Base-by-base conservation (phyloP, 2,329 filamentous ascomycete genomes). In the Penicillium psychrosexuale region DNA sequence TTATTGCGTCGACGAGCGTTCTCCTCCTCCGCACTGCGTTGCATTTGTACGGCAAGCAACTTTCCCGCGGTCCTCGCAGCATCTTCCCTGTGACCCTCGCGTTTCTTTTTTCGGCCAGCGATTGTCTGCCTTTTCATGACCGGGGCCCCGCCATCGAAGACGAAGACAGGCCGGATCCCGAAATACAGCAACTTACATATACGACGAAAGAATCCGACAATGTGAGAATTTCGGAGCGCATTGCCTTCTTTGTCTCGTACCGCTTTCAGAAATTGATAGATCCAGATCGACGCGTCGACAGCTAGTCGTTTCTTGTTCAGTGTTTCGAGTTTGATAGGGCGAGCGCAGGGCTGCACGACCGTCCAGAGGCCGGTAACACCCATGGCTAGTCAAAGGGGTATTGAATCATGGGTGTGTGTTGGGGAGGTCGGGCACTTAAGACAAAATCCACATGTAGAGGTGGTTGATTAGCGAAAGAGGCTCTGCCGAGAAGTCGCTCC, bases 171-270 rank as follows among this genome's bases (percentile, higher is more conserved):
- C 60, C 88, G 90, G 72, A 99, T 96, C 47, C 95, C 94, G 68
- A 94, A 93, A 83, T 93, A 99, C 1, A 99, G 82, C 1, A 99
- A 82, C 72, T 99, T 99, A 82, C 94, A 99, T 72, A 99, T 96
- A 57, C 94, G 87, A 48, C 94, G 90, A 76, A 99, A 99, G 83
- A 99, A 99, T 37, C 95, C 94, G 40, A 99, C 90, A 34, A 99
- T 85, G 69, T 99, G 94, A 30, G 90, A 93, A 77, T 97, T 99
- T 61, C 92, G 90, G 49, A 99, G 81, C 1, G 94, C 94, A 69
- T 99, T 96, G 51, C 94, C 94, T 75, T 99, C 94, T 69, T 97
- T 97, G 76, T 99, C 94, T 66, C 94, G 92, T 11, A 99, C 94
- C 9, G 95, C 94, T 78, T 99, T 99, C 66, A 99, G 85, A 69